Conservation (phyloP, 164 flowering plant species). For the Amborella trichopoda region DNA sequence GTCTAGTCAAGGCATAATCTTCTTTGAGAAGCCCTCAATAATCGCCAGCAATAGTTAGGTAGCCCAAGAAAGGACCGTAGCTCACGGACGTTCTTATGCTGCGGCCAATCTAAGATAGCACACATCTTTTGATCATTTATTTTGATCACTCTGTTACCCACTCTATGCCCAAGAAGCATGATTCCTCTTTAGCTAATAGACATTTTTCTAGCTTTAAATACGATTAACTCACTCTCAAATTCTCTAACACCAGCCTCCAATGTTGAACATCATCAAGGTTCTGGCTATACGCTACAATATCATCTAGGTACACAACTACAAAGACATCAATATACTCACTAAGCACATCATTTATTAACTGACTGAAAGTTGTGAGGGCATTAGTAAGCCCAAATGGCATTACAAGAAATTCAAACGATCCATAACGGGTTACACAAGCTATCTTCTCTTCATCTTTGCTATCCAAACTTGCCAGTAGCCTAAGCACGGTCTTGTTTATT, state of each 20-base stretch:
- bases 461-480: constrained; percentile 11
- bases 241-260: neutral
- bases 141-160: too few relatives aligned
- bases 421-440: neutral
- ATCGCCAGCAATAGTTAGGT: neutral
- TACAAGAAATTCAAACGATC: neutral
- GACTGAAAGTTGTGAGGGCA: neutral
- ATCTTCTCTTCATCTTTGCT: neutral
- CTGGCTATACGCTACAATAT: neutral
- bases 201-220: neutral
- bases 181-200: neutral
- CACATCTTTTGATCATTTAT: too few relatives aligned
- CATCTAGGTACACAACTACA: neutral
- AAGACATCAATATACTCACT: neutral
- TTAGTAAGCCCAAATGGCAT: neutral
- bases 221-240: neutral
- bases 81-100: too few relatives aligned
- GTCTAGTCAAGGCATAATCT: neutral
- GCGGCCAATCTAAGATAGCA: too few relatives aligned
- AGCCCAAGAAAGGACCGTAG: neutral
- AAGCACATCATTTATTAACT: constrained; percentile 8
- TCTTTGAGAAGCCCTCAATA: neutral
- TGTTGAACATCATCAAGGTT: neutral
- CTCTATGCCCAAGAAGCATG: too few relatives aligned
- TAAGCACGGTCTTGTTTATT: neutral